Conservation (phyloP, 2,329 filamentous ascomycete species). For the Sclerotinia trifoliorum region DNA sequence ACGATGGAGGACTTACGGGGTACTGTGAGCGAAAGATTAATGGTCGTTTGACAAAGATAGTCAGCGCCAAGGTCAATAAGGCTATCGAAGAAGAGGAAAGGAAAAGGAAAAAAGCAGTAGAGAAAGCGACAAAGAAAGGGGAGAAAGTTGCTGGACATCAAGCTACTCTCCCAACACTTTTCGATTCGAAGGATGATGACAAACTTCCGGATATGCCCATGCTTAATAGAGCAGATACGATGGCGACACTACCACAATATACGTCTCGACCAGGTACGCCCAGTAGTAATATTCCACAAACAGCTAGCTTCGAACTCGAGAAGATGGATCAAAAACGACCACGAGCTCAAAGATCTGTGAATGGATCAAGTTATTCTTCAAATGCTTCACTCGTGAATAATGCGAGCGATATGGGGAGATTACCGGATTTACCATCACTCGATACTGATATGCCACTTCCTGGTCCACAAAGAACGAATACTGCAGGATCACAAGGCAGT, state of each 20-base stretch:
- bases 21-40: constrained; percentile 95
- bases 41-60: constrained; percentile 77
- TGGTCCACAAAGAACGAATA: constrained; percentile 36
- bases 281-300: constrained; percentile 39
- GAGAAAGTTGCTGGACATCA: constrained; percentile 53
- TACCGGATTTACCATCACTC: constrained; percentile 35
- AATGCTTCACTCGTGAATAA: constrained; percentile 61
- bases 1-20: constrained; percentile 74
- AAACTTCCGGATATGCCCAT: constrained; percentile 58
- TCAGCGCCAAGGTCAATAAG: constrained; percentile 82
- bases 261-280: constrained; percentile 58
- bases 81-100: constrained; percentile 77
- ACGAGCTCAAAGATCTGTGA: constrained; percentile 49
- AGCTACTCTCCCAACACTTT: constrained; percentile 67
- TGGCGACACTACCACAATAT: constrained; percentile 61
- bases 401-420: constrained; percentile 58
- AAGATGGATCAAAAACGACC: constrained; percentile 53
- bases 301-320: constrained; percentile 51
- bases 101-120: constrained; percentile 53
- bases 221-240: constrained; percentile 59
- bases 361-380: constrained; percentile 60
- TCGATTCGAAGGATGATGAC: constrained; percentile 54
- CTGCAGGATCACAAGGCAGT: constrained; percentile 32
- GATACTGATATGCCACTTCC: constrained; percentile 30
- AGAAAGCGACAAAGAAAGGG: constrained; percentile 52